phyloP scores from a whole-genome alignment of 2,329 filamentous ascomycete species.

The Neonectria ditissima region DNA sequence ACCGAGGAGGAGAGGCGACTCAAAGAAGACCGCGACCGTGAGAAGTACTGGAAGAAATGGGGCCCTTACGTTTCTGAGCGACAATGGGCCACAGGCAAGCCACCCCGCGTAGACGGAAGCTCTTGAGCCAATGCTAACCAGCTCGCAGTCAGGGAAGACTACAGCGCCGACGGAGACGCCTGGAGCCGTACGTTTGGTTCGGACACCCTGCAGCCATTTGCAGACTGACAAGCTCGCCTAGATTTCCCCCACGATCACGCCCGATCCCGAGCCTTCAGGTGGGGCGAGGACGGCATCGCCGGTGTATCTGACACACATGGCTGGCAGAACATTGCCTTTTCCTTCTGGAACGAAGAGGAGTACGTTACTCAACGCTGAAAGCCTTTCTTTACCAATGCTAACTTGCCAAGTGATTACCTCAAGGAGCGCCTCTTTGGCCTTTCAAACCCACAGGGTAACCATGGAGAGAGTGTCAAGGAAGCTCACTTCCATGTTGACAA shows the following conservation, averaged over 20 bases:
- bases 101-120: constrained; percentile 19
- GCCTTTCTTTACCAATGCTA: constrained; percentile 47
- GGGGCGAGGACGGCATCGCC: constrained; percentile 97
- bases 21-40: constrained; percentile 83
- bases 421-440: constrained; percentile 96
- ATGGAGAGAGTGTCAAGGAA: constrained; percentile 97
- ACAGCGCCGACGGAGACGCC: constrained; percentile 88
- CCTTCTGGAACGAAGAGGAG: constrained; percentile 99
- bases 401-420: constrained; percentile 78
- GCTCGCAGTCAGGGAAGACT: constrained; percentile 83
- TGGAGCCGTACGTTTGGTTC: constrained; percentile 82
- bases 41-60: constrained; percentile 99
- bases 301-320: constrained; percentile 94
- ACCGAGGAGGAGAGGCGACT: constrained; percentile 92
- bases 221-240: constrained; percentile 52
- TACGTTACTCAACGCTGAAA: constrained; percentile 51
- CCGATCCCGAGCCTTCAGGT: constrained; percentile 87
- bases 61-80: constrained; percentile 93
- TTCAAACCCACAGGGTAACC: constrained; percentile 96
- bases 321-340: constrained; percentile 90
- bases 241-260: constrained; percentile 96
- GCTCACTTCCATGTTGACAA: constrained; percentile 97
- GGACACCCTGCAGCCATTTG: constrained; percentile 7
- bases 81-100: constrained; percentile 91
- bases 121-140: constrained; percentile 42